Evolutionary conservation across 129 eudicot species (phyloP), one percentile per base, ranked within the genome.

Genomic region (Tagetes patula): DNA sequence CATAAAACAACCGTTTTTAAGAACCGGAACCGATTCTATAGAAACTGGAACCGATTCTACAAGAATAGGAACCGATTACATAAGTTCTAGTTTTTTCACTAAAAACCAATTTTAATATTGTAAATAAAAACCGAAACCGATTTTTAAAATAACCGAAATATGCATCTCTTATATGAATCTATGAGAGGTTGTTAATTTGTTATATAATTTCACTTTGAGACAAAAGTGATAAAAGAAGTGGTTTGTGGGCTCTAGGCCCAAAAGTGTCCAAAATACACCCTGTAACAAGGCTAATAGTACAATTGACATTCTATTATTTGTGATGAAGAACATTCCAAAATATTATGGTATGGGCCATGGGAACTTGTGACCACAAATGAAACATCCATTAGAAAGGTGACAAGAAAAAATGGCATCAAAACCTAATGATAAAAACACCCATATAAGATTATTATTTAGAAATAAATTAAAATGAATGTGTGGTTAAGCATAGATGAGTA

Each of bases 221-320:
- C 48, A 71, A 30, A 11, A 20, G 14, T 27, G 2, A 38, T 8
- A 71, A 12, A 41, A 30, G 54, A 38, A 39, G 8, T 71, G 36
- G 40, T 39, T 38, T 54, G 66, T 71, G 52, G 40, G 47, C 30
- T 34, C 8, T 30, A 53, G 66, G 75, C 54, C 67, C 75, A 40
- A 71, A 71, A 38, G 66, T 71, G 75, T 71, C 66, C 52, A 55
- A 56, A 40, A 30, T 3, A 59, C 7, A 6, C 45, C 9, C 8
- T 72, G 59, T 43, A 31, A 59, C 55, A 43, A 59, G 32, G 20
- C 77, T 32, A 43, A 42, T 59, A 33, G 61, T 45, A 13, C 32
- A 59, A 73, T n/a, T 20, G 32, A 46, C 46, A 56, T 33, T 48
- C 36, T 48, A 33, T 61, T 60, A 59, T 59, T 59, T 72, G 45